Evolutionary conservation across 352 stramenopile species (phyloP).

Genomic region (Phytopythium delawarense): DNA sequence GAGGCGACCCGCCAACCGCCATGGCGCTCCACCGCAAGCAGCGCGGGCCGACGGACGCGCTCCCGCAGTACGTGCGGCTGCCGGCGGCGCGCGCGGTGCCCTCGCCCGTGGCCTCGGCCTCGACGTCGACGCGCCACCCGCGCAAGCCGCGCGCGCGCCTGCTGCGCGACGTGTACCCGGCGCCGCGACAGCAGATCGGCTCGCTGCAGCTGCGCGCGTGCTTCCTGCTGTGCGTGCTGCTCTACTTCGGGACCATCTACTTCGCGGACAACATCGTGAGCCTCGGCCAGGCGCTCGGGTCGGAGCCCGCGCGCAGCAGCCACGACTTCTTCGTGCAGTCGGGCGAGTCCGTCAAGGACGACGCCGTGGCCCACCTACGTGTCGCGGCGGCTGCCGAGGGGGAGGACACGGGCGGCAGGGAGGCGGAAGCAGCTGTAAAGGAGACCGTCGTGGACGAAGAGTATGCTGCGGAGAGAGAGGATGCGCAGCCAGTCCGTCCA

Average conservation of each 20-base stretch:
- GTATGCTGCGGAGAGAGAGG: background rate
- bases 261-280: constrained; percentile 48
- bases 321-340: constrained; percentile 33
- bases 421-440: constrained; percentile 7
- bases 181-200: constrained; percentile 17
- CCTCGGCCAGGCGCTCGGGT: constrained; percentile 23
- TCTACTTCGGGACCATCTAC: constrained; percentile 48
- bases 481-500: background rate
- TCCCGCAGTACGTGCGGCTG: constrained; percentile 33
- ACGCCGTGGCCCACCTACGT: constrained; percentile 9
- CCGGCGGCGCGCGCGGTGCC: constrained; percentile 11
- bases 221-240: constrained; percentile 44
- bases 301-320: constrained; percentile 17
- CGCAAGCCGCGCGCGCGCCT: constrained; percentile 13
- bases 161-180: background rate
- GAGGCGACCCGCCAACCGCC: background rate
- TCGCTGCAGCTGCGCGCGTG: constrained; percentile 44
- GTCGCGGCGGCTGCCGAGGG: constrained; percentile 6
- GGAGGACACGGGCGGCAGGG: constrained; percentile 15
- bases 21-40: constrained; percentile 37
- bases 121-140: constrained; percentile 14
- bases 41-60: constrained; percentile 14
- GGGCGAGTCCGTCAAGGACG: constrained; percentile 11
- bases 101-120: constrained; percentile 10
- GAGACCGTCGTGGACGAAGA: background rate